Evolutionary conservation across 2,329 filamentous ascomycete species (phyloP).

Genomic region (Parastagonospora nodorum): DNA sequence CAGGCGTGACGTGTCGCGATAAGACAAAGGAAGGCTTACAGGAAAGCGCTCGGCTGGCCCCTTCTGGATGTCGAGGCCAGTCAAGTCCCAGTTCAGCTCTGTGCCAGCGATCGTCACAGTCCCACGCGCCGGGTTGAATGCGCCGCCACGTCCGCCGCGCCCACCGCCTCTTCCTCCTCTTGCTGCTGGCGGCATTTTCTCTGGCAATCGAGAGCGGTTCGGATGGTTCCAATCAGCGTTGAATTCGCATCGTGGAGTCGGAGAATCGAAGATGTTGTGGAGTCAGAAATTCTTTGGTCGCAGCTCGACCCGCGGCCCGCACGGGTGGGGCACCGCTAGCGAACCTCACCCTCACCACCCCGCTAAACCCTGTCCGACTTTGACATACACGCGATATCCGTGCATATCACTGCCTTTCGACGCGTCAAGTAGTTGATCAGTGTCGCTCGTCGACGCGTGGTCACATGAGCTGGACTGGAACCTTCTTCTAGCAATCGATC

Average conservation of each 20-base stretch:
- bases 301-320: slow-evolving; percentile 18
- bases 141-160: slow-evolving; percentile 36
- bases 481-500: slow-evolving; percentile 19
- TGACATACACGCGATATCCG: background rate
- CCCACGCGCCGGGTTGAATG: slow-evolving; percentile 34
- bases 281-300: slow-evolving; percentile 26
- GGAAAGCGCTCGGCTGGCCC: slow-evolving; percentile 50
- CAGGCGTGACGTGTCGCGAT: slow-evolving; percentile 1
- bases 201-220: background rate
- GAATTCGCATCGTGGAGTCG: background rate
- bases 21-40: slow-evolving; percentile 28
- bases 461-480: slow-evolving; percentile 39
- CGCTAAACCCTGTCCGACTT: slow-evolving; percentile 7
- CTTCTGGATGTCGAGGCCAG: slow-evolving; percentile 47
- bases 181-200: slow-evolving; percentile 30
- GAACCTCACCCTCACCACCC: slow-evolving; percentile 12
- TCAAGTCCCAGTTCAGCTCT: slow-evolving; percentile 49
- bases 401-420: slow-evolving; percentile 3
- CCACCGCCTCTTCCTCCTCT: slow-evolving; percentile 37
- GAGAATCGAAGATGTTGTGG: slow-evolving; percentile 3
- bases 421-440: slow-evolving; percentile 10
- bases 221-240: background rate
- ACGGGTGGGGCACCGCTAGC: slow-evolving; percentile 29
- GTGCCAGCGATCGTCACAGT: slow-evolving; percentile 50
- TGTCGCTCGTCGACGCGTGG: slow-evolving; percentile 22